A percentile compares a stretch with the other conserved stretches of the same genome.
Conservation (phyloP, 805 yeast genomes). For the Hagleromyces aurorensis region DNA sequence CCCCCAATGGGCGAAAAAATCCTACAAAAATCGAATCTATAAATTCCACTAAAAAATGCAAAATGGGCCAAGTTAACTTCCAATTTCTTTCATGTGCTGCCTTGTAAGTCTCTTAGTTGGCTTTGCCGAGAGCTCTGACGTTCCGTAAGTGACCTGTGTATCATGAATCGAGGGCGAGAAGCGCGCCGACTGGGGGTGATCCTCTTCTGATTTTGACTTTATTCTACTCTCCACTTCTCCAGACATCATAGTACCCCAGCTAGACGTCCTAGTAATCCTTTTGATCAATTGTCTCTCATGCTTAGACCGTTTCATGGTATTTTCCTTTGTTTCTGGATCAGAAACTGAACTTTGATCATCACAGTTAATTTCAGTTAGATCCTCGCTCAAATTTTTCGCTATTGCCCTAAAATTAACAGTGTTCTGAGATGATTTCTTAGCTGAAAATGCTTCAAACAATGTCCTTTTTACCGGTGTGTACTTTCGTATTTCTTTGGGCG, state of each 20-base stretch:
- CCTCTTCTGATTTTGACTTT: slow-evolving; percentile 1
- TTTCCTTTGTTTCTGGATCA: slow-evolving; percentile 1
- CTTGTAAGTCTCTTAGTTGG: slow-evolving; percentile 17
- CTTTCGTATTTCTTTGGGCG: slow-evolving; percentile 1
- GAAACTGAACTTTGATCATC: slow-evolving; percentile 2
- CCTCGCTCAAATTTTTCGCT: not conserved
- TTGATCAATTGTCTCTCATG: not conserved
- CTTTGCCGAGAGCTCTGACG: slow-evolving; percentile 4
- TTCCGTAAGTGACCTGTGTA: slow-evolving; percentile 28
- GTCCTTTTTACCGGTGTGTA: slow-evolving; percentile 3
- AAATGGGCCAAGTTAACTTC: too few species aligned
- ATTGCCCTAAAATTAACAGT: not conserved
- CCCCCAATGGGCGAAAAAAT: too few species aligned
- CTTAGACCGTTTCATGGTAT: slow-evolving; percentile 1
- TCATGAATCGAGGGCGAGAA: slow-evolving; percentile 3
- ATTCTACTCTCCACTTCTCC: slow-evolving; percentile 8
- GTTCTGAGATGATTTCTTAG: not conserved
- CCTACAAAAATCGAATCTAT: too few species aligned
- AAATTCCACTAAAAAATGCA: too few species aligned
- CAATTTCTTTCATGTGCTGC: slow-evolving; percentile 16
- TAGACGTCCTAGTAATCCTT: slow-evolving; percentile 16
- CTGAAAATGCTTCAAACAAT: slow-evolving; percentile 2
- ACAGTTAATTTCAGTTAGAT: too few species aligned
- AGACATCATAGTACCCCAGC: slow-evolving; percentile 28
- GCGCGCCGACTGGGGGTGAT: slow-evolving; percentile 1